Conservation (phyloP, 1,139 yeast genomes). For the Magnusiomyces tetraspermus region DNA sequence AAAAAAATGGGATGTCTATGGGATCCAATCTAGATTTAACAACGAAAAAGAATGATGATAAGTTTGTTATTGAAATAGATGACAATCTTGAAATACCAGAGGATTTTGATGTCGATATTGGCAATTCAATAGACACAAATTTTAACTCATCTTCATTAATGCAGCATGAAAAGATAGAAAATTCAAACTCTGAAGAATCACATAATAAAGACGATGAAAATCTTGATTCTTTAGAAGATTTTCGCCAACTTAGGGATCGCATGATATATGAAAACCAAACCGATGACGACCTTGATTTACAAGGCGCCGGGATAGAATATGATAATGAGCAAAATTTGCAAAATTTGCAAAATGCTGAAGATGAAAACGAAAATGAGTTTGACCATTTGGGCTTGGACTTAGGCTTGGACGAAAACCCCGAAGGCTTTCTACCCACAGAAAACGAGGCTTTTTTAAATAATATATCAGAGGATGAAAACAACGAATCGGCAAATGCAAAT, state of each 20-base stretch:
- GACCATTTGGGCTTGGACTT: neutral
- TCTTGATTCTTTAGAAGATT: neutral
- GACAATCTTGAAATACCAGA: conserved; percentile 2
- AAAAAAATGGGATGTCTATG: neutral
- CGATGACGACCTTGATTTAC: conserved; percentile 5
- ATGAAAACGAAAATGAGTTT: neutral
- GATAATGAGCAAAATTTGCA: conserved; percentile 4
- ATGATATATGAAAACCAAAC: neutral
- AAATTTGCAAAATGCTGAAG: neutral
- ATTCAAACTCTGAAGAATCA: neutral
- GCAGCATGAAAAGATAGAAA: too few relatives aligned
- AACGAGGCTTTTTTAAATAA: neutral
- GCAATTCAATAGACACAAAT: too few relatives aligned
- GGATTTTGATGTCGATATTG: neutral
- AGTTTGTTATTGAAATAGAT: conserved; percentile 13
- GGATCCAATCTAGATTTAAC: neutral
- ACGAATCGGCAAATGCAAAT: neutral
- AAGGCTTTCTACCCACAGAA: neutral
- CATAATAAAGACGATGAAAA: neutral
- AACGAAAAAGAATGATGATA: conserved; percentile 9
- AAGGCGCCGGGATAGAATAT: neutral
- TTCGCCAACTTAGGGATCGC: neutral
- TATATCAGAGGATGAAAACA: neutral
- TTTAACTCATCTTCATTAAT: too few relatives aligned
- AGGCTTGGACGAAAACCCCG: neutral